Conservation (phyloP, 192 early-diverging fungal species). For the Helicostylum pulchrum region DNA sequence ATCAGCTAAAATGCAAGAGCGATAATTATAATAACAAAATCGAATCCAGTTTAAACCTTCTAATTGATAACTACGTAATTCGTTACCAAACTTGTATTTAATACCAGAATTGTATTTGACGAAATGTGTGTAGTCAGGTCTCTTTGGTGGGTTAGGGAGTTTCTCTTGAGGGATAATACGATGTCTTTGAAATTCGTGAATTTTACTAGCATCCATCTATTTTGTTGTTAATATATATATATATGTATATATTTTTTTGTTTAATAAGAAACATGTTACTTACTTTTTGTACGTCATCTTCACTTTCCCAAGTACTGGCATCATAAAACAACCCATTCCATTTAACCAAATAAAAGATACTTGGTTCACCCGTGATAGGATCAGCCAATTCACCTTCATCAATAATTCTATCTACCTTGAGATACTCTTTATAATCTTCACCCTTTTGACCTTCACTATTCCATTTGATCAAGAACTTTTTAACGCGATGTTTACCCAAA, state of each 20-base stretch:
- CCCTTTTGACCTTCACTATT: slow-evolving; percentile 46
- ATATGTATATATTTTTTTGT: no score
- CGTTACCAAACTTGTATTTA: slow-evolving; percentile 67
- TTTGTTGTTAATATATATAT: background rate
- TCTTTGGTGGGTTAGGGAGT: slow-evolving; percentile 36
- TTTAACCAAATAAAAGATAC: slow-evolving; percentile 72
- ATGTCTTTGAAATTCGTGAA: slow-evolving; percentile 66
- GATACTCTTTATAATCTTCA: slow-evolving; percentile 64
- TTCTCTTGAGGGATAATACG: slow-evolving; percentile 55
- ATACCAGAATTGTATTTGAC: slow-evolving; percentile 48
- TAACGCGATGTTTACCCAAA: slow-evolving; percentile 66
- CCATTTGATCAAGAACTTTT: slow-evolving; percentile 71
- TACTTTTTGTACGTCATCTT: slow-evolving; percentile 41
- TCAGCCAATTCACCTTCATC: slow-evolving; percentile 75
- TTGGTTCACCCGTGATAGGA: slow-evolving; percentile 43
- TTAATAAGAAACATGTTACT: no score
- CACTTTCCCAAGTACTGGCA: slow-evolving; percentile 68
- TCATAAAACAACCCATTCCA: slow-evolving; percentile 76
- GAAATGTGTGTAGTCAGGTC: slow-evolving; percentile 46
- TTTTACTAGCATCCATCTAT: slow-evolving; percentile 61
- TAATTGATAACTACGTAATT: slow-evolving; percentile 71
- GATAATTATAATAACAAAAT: slow-evolving; percentile 73
- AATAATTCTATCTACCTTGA: slow-evolving; percentile 76
- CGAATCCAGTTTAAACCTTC: slow-evolving; percentile 84
- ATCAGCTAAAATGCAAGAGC: slow-evolving; percentile 88